Conservation (phyloP, 805 yeast species). For the Lipomyces orientalis region DNA sequence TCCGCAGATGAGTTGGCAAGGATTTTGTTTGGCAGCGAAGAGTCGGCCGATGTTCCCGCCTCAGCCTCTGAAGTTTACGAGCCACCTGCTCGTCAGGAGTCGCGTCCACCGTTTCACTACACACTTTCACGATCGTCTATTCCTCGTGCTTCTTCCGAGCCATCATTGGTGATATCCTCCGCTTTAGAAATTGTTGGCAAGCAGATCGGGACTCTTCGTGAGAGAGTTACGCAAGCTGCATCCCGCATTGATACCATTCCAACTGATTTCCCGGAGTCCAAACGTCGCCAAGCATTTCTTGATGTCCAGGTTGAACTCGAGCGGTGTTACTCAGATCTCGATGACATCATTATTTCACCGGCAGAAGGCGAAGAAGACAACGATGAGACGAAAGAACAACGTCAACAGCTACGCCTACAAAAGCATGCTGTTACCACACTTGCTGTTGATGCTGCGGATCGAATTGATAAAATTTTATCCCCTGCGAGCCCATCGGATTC, state of each 20-base stretch:
- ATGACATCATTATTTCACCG: constrained; percentile 32
- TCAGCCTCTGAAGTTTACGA: not conserved
- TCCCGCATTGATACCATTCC: constrained; percentile 16
- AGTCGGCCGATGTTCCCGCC: not conserved
- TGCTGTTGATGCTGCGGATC: constrained; percentile 42
- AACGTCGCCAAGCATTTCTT: constrained; percentile 16
- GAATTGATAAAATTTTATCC: constrained; percentile 35
- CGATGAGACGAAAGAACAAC: constrained; percentile 17
- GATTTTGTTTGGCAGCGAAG: constrained; percentile 20
- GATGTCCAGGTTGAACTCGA: constrained; percentile 37
- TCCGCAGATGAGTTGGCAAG: constrained; percentile 18
- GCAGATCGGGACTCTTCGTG: constrained; percentile 8
- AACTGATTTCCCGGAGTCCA: constrained; percentile 4
- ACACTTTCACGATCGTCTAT: constrained; percentile 22
- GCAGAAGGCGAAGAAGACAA: constrained; percentile 28
- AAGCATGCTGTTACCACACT: constrained; percentile 39
- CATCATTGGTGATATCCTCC: not conserved
- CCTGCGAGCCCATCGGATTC: constrained; percentile 32
- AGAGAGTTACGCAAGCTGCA: constrained; percentile 14
- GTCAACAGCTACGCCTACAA: constrained; percentile 31
- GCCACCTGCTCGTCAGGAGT: constrained; percentile 2
- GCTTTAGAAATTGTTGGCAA: constrained; percentile 9
- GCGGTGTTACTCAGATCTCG: constrained; percentile 39
- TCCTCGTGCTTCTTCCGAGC: constrained; percentile 5
- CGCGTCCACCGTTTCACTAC: constrained; percentile 33